A percentile compares a stretch with the other conserved stretches of the same genome.
These are phyloP conservation scores for Suillus subluteus DNA, from an alignment of 768 basidiomycete species.

Conservation along the genomic window DNA sequence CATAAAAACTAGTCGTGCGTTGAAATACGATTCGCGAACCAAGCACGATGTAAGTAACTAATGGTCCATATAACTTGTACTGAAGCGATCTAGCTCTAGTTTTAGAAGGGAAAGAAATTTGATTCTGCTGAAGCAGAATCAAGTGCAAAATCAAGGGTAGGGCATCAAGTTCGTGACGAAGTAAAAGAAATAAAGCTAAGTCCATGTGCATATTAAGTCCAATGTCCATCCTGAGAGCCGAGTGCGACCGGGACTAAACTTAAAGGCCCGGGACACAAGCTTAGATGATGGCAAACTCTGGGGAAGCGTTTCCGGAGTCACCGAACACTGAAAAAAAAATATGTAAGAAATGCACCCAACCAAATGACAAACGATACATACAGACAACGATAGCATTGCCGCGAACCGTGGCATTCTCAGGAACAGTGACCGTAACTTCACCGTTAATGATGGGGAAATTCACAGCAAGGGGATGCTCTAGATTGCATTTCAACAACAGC, in stretches of 20 bases:
- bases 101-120: constrained; percentile 15
- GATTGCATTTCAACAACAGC: constrained; percentile 14
- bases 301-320: constrained; percentile 66
- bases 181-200: constrained; percentile 2
- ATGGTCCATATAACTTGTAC: constrained; percentile 21
- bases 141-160: not conserved
- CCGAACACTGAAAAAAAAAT: constrained; percentile 56
- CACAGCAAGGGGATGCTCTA: constrained; percentile 62
- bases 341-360: not conserved
- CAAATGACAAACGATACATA: constrained; percentile 40
- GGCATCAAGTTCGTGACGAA: constrained; percentile 7
- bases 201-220: not conserved
- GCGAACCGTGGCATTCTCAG: constrained; percentile 41
- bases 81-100: constrained; percentile 8
- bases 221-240: not conserved
- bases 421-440: constrained; percentile 53
- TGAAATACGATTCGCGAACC: not conserved
- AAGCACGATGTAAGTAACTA: not conserved
- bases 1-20: not conserved
- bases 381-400: constrained; percentile 63
- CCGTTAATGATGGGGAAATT: constrained; percentile 58
- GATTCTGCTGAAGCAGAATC: constrained; percentile 1
- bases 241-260: not conserved
- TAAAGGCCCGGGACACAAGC: not conserved
- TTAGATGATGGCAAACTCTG: constrained; percentile 55